Conservation (phyloP, 805 yeast species). For the Scheffersomyces coipomensis region DNA sequence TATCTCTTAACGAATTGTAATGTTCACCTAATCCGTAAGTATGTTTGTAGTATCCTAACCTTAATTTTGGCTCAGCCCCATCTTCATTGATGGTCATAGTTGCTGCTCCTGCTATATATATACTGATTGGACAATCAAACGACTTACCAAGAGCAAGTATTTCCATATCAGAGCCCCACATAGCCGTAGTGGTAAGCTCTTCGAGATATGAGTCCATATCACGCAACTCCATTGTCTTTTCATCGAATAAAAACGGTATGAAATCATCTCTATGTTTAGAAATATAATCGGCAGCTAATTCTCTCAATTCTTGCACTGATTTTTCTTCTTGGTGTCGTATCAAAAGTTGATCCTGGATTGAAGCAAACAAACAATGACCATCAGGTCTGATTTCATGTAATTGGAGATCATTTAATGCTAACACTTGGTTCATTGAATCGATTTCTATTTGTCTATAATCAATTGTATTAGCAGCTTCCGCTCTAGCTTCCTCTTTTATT, state of each 20-base stretch:
- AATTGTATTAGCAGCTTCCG: conserved; percentile 65
- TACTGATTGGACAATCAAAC: conserved; percentile 71
- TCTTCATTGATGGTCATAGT: conserved; percentile 62
- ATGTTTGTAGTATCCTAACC: conserved; percentile 80
- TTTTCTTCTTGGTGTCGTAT: conserved; percentile 41
- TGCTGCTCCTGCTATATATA: conserved; percentile 76
- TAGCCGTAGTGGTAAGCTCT: conserved; percentile 70
- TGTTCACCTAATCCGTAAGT: conserved; percentile 92
- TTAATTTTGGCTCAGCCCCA: conserved; percentile 53
- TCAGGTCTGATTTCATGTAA: conserved; percentile 81
- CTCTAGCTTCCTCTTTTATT: conserved; percentile 63
- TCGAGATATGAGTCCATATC: conserved; percentile 68
- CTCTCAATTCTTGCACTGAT: conserved; percentile 56
- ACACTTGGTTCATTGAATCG: conserved; percentile 56
- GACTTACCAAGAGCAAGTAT: conserved; percentile 74
- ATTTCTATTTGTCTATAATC: conserved; percentile 73
- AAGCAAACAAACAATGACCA: conserved; percentile 91
- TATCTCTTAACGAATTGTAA: conserved; percentile 64
- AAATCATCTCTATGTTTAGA: conserved; percentile 64
- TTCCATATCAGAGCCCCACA: conserved; percentile 98
- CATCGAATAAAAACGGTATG: conserved; percentile 82
- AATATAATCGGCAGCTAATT: conserved; percentile 65
- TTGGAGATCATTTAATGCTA: conserved; percentile 46
- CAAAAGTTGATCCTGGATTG: conserved; percentile 74
- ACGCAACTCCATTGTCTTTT: conserved; percentile 58